Evolutionary conservation across 345 rosid genomes (phyloP).

Genomic region (Alliaria petiolata): DNA sequence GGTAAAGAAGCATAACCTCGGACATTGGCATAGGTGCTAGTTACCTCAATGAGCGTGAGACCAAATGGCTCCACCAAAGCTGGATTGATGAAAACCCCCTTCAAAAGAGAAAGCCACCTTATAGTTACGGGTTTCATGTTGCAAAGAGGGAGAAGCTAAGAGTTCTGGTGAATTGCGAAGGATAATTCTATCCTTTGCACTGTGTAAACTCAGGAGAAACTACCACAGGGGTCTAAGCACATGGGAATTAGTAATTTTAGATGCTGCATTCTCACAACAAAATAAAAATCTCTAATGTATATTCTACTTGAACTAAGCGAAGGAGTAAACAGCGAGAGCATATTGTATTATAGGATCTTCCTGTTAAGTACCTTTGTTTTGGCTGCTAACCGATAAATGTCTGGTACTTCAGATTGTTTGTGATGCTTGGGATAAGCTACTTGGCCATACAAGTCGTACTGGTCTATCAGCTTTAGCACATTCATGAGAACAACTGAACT

Average conservation of each 20-base stretch:
- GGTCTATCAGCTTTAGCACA: conserved; percentile 83
- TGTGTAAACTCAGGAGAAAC: background rate
- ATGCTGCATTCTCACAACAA: background rate
- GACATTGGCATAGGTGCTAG: conserved; percentile 4
- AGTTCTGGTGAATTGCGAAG: background rate
- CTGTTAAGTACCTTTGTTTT: conserved; percentile 76
- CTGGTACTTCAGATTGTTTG: conserved; percentile 91
- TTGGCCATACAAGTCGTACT: conserved; percentile 90
- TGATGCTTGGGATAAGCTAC: conserved; percentile 98
- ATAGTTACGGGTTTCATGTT: conserved; percentile 7
- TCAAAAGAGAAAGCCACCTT: conserved; percentile 20
- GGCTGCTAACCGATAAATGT: conserved; percentile 88
- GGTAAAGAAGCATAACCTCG: conserved; percentile 39
- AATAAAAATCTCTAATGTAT: background rate
- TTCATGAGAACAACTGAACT: conserved; percentile 78
- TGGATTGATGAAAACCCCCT: conserved; percentile 99
- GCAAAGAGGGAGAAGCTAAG: conserved; percentile 19
- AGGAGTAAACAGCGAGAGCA: background rate
- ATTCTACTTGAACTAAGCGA: background rate
- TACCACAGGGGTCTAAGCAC: conserved; percentile 4
- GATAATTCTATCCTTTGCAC: background rate
- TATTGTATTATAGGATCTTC: background rate
- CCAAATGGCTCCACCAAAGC: conserved; percentile 98
- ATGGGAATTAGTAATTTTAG: too few species aligned
- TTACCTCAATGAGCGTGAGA: conserved; percentile 92